These are phyloP conservation scores for Nicotiana paniculata DNA, from an alignment of 257 asterid species.

Conservation along the genomic window DNA sequence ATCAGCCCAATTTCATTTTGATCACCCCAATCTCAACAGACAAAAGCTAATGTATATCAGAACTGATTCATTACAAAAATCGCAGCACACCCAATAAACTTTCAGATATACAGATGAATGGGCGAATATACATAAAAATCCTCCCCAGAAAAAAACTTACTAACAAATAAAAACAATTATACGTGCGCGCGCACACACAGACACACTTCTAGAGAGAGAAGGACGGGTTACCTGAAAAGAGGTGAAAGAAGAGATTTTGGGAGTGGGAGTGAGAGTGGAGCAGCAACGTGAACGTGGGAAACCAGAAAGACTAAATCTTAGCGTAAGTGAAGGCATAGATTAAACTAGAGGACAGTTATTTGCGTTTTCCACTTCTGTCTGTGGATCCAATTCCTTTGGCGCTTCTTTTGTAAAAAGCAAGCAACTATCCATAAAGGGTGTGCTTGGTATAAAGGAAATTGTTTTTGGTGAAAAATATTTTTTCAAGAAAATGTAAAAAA, in stretches of 20 bases:
- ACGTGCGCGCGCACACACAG: no score
- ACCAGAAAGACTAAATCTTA: not conserved
- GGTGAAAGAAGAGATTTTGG: not conserved
- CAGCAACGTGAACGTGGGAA: not conserved
- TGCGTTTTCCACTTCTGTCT: not conserved
- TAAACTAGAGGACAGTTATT: not conserved
- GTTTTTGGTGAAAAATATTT: no score
- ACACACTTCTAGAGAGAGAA: no score
- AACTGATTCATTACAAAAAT: not conserved
- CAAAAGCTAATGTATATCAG: not conserved
- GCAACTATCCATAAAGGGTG: no score
- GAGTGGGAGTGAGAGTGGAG: no score
- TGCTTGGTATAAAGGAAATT: no score
- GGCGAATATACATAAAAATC: no score
- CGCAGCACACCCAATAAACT: not conserved
- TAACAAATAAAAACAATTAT: no score
- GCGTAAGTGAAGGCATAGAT: not conserved
- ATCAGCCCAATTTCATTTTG: not conserved
- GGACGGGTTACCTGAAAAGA: not conserved
- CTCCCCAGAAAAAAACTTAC: no score
- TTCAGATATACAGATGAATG: not conserved
- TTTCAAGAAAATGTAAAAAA: no score
- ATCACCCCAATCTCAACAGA: no score
- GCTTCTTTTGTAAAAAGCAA: constrained; percentile 19
- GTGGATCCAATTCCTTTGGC: constrained; percentile 28